A percentile compares a stretch with the other conserved stretches of the same genome.
Conservation (phyloP, 345 rosid genomes). For the Gossypium mustelinum region DNA sequence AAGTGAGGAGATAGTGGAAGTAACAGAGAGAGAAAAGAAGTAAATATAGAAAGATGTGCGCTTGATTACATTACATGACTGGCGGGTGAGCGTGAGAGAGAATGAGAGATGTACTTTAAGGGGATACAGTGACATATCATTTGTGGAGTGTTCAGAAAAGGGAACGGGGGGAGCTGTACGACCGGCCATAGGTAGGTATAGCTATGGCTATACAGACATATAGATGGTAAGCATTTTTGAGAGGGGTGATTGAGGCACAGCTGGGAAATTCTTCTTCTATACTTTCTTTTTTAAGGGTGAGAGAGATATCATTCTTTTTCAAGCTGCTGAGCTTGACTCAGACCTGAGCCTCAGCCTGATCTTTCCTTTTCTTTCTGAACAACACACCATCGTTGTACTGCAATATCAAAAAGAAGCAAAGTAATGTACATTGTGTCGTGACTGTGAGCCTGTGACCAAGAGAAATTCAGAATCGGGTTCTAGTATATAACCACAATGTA, state of each 20-base stretch:
- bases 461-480: too few species aligned
- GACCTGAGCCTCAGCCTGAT: background rate
- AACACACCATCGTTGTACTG: too few species aligned
- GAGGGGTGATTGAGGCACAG: background rate
- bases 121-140: background rate
- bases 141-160: background rate
- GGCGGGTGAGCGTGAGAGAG: too few species aligned
- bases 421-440: too few species aligned
- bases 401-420: too few species aligned
- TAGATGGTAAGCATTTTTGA: background rate
- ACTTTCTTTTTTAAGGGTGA: background rate
- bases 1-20: too few species aligned
- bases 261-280: background rate
- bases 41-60: background rate
- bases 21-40: background rate
- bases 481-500: too few species aligned
- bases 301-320: background rate
- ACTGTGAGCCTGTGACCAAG: too few species aligned
- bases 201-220: too few species aligned
- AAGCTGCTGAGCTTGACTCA: background rate
- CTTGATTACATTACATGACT: too few species aligned
- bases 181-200: too few species aligned
- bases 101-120: background rate
- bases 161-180: too few species aligned
- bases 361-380: conserved; percentile 27